Evolutionary conservation across 2,329 filamentous ascomycete genomes (phyloP), one percentile per base, ranked within the genome.

Genomic region (Phyllosticta capitalensis): DNA sequence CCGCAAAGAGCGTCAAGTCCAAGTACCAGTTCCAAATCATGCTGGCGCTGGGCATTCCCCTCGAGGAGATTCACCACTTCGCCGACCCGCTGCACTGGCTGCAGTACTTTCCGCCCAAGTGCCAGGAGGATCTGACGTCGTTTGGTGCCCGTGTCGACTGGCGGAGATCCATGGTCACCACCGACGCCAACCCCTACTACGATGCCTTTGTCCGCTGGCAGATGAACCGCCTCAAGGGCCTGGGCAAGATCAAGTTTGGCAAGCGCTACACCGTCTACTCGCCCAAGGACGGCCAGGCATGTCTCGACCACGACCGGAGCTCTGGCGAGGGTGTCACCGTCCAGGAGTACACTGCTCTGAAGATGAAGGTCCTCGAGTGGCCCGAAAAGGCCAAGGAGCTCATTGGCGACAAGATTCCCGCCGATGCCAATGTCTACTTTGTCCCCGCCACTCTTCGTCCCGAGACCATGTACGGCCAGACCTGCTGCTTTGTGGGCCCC

Each of bases 401-500:
- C 57, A 76, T 97, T 61, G 82, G 87, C 71, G 86, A 83, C 64
- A 94, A 92, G 77, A 77, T 97, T 3, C 89, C 92, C 5, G 81
- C 85, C 38, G 85, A 83, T 64, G 87, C 89, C 52, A 88, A 88
- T 63, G 87, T 96, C 60, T 97, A 87, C 78, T 88, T 97, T 68
- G 84, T 97, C 12, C 89, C 94, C 12, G 94, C 94, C 17, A 97
- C 94, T 59, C 82, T 99, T 63, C 83, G 94, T 63, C 90, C 94
- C 2, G 94, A 99, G 79, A 99, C 94, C 38, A 97, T 99, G 92
- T 99, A 97, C 71, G 95, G 95, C 49, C 94, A 97, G 75, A 95
- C 86, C 3, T 95, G 90, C 76, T 96, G 92, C 73, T 99, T 97
- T 67, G 90, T 99, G 54, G 90, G 91, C 3, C 92, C 94, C 9